phyloP scores from a whole-genome alignment of 257 asterid species.

The Leptodermis oblonga region DNA sequence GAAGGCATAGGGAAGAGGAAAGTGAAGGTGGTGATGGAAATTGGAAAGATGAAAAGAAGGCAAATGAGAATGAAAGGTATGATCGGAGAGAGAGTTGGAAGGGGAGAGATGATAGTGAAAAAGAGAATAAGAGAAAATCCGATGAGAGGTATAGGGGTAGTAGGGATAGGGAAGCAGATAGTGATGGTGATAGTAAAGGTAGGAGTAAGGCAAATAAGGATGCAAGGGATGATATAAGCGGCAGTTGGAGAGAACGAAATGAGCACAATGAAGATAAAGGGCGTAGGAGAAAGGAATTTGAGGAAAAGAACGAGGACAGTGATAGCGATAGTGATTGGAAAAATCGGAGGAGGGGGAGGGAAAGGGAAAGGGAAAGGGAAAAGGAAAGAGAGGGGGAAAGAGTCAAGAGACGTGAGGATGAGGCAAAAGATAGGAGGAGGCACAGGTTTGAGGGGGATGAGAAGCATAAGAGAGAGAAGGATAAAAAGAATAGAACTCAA shows the following conservation, averaged over 20 bases:
- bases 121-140: constrained; percentile 6
- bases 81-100: constrained; percentile 30
- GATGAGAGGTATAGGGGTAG: constrained; percentile 12
- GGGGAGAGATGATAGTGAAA: constrained; percentile 20
- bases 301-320: constrained; percentile 8
- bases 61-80: no score
- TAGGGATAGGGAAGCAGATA: constrained; percentile 19
- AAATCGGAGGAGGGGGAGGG: constrained; percentile 22
- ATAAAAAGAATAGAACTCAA: constrained; percentile 19
- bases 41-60: neutral
- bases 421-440: constrained; percentile 29
- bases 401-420: constrained; percentile 23
- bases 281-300: no score
- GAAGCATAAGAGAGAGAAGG: constrained; percentile 27
- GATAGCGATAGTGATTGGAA: constrained; percentile 28
- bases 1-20: constrained; percentile 11
- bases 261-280: no score
- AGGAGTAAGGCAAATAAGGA: no score
- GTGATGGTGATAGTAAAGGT: no score
- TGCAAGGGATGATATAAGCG: no score
- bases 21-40: constrained; percentile 17
- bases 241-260: no score
- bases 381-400: constrained; percentile 32
- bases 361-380: no score
- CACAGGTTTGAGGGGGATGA: constrained; percentile 25